These are phyloP conservation scores for Diaporthe velutina DNA, from an alignment of 2,329 filamentous ascomycete genomes.

Conservation along the genomic window DNA sequence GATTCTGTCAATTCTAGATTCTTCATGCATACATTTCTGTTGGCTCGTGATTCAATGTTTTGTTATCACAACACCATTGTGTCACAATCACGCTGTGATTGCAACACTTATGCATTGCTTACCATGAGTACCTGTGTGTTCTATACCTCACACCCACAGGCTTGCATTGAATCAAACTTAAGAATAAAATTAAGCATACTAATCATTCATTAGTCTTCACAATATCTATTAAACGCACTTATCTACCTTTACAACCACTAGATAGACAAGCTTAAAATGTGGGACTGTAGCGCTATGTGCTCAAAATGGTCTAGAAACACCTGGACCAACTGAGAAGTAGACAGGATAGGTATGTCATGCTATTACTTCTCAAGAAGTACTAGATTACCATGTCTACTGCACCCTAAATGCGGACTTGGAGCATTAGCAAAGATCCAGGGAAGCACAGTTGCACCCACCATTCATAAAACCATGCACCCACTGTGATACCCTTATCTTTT, in stretches of 20 bases:
- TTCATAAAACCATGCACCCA: neutral
- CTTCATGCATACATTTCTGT: too few species aligned
- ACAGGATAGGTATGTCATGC: neutral
- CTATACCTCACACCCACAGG: neutral
- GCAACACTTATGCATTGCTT: neutral
- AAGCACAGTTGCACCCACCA: neutral
- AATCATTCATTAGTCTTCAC: neutral
- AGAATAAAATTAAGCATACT: neutral
- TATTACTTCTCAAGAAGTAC: neutral
- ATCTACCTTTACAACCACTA: neutral
- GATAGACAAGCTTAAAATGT: neutral
- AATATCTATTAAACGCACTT: neutral
- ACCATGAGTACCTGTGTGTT: neutral
- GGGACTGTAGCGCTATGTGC: neutral
- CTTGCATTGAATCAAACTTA: neutral
- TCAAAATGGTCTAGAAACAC: neutral
- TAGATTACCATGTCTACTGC: neutral
- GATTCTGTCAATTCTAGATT: neutral
- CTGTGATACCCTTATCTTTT: neutral
- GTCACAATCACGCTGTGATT: too few species aligned
- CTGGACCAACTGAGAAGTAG: neutral
- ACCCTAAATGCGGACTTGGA: neutral
- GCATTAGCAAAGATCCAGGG: neutral
- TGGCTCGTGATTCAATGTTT: neutral
- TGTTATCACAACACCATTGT: neutral